These are phyloP conservation scores for Kingdonia uniflora DNA, from an alignment of 164 flowering plant genomes.

Conservation along the genomic window DNA sequence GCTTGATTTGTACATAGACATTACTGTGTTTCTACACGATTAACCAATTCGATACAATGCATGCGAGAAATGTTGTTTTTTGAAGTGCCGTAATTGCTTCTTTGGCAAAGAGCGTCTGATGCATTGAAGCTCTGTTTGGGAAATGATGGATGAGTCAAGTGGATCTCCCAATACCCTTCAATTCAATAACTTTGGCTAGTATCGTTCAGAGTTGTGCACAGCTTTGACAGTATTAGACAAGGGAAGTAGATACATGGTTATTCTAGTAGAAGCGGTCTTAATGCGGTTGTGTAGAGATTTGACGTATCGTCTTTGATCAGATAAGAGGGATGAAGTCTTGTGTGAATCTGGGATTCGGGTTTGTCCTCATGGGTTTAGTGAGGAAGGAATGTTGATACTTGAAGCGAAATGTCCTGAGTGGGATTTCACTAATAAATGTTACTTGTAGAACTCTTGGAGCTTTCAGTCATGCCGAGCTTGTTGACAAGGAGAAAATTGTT, in stretches of 20 bases:
- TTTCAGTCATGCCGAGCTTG: conserved; percentile 70
- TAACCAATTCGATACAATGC: conserved; percentile 50
- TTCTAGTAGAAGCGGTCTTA: conserved; percentile 59
- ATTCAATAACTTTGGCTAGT: conserved; percentile 82
- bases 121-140: conserved; percentile 59
- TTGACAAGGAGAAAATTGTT: conserved; percentile 51
- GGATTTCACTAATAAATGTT: conserved; percentile 40
- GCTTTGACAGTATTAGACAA: conserved; percentile 56
- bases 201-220: conserved; percentile 86
- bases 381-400: conserved; percentile 39
- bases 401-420: conserved; percentile 34
- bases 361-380: conserved; percentile 50
- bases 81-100: conserved; percentile 95
- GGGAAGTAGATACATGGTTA: conserved; percentile 66
- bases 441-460: conserved; percentile 62
- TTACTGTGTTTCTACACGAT: conserved; percentile 46
- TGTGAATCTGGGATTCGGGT: conserved; percentile 70
- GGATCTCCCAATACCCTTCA: conserved; percentile 35
- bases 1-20: conserved; percentile 74
- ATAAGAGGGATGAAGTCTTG: conserved; percentile 44
- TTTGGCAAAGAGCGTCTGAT: conserved; percentile 52
- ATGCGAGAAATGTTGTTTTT: conserved; percentile 61
- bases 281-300: conserved; percentile 52
- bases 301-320: conserved; percentile 39
- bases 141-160: conserved; percentile 45